Evolutionary conservation across 1,284 basidiomycete genomes (phyloP).

Genomic region (Polyporus tsugae): DNA sequence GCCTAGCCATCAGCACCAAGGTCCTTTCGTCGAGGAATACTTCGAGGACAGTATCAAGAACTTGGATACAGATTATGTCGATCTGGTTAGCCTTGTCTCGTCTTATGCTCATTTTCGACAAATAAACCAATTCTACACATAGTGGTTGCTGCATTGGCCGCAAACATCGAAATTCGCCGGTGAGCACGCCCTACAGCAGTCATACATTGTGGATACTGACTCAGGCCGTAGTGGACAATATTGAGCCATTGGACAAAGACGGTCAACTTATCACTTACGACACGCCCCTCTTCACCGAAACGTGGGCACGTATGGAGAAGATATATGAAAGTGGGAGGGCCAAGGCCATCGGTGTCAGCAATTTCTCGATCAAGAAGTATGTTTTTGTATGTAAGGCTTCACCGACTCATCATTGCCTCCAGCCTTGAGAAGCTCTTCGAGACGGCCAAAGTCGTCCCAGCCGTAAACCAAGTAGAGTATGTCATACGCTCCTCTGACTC

Average conservation of each 20-base stretch:
- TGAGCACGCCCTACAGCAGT: not conserved
- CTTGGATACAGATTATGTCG: slow-evolving; percentile 43
- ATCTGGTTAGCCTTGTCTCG: slow-evolving; percentile 36
- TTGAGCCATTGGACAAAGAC: slow-evolving; percentile 32
- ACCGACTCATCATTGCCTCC: not conserved
- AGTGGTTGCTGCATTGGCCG: slow-evolving; percentile 47
- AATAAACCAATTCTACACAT: not conserved
- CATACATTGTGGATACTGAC: not conserved
- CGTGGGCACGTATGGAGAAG: slow-evolving; percentile 69
- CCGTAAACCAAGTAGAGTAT: slow-evolving; percentile 70
- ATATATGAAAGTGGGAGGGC: slow-evolving; percentile 54
- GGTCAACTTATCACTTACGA: slow-evolving; percentile 46
- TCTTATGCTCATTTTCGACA: not conserved
- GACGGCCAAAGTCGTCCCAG: slow-evolving; percentile 58
- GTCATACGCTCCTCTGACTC: slow-evolving; percentile 11
- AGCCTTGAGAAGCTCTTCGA: slow-evolving; percentile 54
- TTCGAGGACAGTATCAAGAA: slow-evolving; percentile 42
- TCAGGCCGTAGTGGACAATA: slow-evolving; percentile 28
- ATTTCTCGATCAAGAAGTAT: slow-evolving; percentile 69
- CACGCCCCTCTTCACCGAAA: slow-evolving; percentile 55
- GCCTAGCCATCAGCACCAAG: slow-evolving; percentile 24
- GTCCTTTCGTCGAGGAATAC: slow-evolving; percentile 38
- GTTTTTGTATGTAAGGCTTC: slow-evolving; percentile 6
- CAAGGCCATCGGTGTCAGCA: slow-evolving; percentile 73
- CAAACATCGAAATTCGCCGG: slow-evolving; percentile 39